These are phyloP conservation scores for Amanita polypyramis DNA, from an alignment of 768 basidiomycete species.

Conservation along the genomic window DNA sequence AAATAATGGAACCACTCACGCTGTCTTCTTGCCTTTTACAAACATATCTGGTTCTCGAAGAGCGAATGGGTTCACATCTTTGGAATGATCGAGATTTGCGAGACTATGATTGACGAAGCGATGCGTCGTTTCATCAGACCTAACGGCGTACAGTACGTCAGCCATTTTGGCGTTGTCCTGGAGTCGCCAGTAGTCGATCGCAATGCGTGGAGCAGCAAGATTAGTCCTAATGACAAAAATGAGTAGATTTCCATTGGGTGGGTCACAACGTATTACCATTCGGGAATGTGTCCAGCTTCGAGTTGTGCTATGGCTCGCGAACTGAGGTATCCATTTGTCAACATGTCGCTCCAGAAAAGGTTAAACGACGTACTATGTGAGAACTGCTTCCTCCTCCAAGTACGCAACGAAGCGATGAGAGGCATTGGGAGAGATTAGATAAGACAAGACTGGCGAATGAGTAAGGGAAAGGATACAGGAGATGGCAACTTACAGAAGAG, in stretches of 20 bases:
- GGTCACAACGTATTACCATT: slow-evolving; percentile 44
- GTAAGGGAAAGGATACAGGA: slow-evolving; percentile 9
- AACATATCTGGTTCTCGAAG: slow-evolving; percentile 83
- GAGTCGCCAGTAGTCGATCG: slow-evolving; percentile 93
- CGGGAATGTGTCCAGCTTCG: slow-evolving; percentile 69
- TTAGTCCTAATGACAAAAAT: slow-evolving; percentile 36
- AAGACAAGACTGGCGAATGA: slow-evolving; percentile 51
- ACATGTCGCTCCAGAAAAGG: slow-evolving; percentile 2
- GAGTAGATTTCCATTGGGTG: background rate
- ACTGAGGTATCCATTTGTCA: slow-evolving; percentile 22
- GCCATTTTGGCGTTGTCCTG: slow-evolving; percentile 61
- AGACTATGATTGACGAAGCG: slow-evolving; percentile 94
- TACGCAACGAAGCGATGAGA: slow-evolving; percentile 90
- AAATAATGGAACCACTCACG: slow-evolving; percentile 33
- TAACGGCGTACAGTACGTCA: slow-evolving; percentile 85
- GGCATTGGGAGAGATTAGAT: slow-evolving; percentile 61
- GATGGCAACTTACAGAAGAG: slow-evolving; percentile 55
- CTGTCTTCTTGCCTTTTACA: slow-evolving; percentile 65
- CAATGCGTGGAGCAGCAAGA: slow-evolving; percentile 73
- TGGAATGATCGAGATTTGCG: slow-evolving; percentile 67
- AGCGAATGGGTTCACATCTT: slow-evolving; percentile 87
- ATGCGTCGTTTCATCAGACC: slow-evolving; percentile 90
- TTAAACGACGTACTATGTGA: slow-evolving; percentile 63
- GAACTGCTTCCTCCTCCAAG: slow-evolving; percentile 91
- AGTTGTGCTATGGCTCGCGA: slow-evolving; percentile 79